These are phyloP conservation scores for Macrotyloma uniflorum DNA, from an alignment of 306 rosid species.

Conservation along the genomic window DNA sequence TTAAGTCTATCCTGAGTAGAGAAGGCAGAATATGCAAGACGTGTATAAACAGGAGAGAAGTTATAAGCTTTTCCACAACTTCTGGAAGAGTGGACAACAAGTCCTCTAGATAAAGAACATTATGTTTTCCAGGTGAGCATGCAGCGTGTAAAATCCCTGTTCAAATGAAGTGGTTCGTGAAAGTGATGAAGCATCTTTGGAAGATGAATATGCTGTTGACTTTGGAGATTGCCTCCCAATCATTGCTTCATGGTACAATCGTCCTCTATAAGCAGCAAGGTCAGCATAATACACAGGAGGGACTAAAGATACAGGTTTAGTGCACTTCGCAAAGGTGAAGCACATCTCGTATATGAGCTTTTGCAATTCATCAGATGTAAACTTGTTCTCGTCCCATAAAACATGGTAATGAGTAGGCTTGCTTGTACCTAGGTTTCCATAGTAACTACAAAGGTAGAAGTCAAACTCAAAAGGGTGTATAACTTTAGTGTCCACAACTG, in stretches of 20 bases:
- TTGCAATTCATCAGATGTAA: slow-evolving; percentile 71
- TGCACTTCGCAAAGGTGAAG: slow-evolving; percentile 84
- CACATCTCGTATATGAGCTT: slow-evolving; percentile 74
- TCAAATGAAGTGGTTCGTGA: slow-evolving; percentile 44
- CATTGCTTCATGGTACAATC: slow-evolving; percentile 64
- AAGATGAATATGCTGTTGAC: slow-evolving; percentile 42
- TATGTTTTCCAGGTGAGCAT: slow-evolving; percentile 52
- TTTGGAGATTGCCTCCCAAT: slow-evolving; percentile 40
- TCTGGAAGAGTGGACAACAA: neutral
- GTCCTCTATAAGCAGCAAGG: slow-evolving; percentile 81
- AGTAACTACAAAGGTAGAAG: slow-evolving; percentile 77
- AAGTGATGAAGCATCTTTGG: slow-evolving; percentile 32
- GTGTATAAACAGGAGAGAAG: neutral
- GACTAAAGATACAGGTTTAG: slow-evolving; percentile 79
- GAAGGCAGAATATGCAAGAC: slow-evolving; percentile 29
- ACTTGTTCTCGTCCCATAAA: slow-evolving; percentile 74
- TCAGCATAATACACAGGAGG: slow-evolving; percentile 90
- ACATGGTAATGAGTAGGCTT: slow-evolving; percentile 86
- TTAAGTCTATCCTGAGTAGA: neutral
- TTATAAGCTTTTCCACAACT: neutral
- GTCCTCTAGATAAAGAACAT: slow-evolving; percentile 64
- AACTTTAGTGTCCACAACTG: slow-evolving; percentile 70
- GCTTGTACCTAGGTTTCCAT: slow-evolving; percentile 80
- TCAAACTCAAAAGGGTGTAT: slow-evolving; percentile 78
- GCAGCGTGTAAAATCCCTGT: slow-evolving; percentile 55